phyloP scores from a whole-genome alignment of 306 rosid species.

The Albizia julibrissin region DNA sequence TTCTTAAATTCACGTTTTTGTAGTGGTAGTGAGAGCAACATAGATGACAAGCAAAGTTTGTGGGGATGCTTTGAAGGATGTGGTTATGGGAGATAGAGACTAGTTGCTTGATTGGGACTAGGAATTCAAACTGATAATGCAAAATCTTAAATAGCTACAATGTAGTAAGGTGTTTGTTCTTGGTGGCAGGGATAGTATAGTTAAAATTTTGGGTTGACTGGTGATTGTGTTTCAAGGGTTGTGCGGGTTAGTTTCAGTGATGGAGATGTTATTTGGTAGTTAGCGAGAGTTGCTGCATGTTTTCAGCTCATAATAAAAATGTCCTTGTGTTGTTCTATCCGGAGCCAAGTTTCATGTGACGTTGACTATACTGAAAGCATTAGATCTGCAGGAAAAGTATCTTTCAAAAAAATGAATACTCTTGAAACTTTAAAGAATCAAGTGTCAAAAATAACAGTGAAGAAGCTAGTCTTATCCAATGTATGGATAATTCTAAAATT shows the following conservation, averaged over 20 bases:
- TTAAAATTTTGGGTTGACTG: conserved; percentile 16
- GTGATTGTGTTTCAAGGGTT: conserved; percentile 1
- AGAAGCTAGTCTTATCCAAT: background rate
- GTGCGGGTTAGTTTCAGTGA: background rate
- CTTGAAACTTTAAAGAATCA: background rate
- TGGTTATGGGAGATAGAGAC: conserved; percentile 27
- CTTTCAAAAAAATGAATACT: background rate
- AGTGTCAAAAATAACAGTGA: conserved; percentile 12
- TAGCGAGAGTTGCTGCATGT: conserved; percentile 15
- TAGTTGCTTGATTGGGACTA: conserved; percentile 19
- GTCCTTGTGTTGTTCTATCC: background rate
- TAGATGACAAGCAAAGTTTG: conserved; percentile 1
- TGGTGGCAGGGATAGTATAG: conserved; percentile 11
- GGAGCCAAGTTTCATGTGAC: conserved; percentile 21
- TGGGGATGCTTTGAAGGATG: conserved; percentile 5
- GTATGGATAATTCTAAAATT: conserved; percentile 23
- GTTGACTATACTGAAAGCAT: background rate
- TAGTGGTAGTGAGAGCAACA: conserved; percentile 11
- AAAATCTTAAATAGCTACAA: conserved; percentile 16
- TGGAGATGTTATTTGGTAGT: conserved; percentile 10
- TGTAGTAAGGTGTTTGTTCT: conserved; percentile 9
- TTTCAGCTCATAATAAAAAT: conserved; percentile 12
- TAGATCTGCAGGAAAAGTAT: background rate
- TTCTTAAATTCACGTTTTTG: conserved; percentile 13
- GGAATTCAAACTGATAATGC: conserved; percentile 25